A percentile compares a stretch with the other conserved stretches of the same genome.
These are phyloP conservation scores for Fusarium brevicatenulatum DNA, from an alignment of 2,329 filamentous ascomycete genomes.

Conservation along the genomic window DNA sequence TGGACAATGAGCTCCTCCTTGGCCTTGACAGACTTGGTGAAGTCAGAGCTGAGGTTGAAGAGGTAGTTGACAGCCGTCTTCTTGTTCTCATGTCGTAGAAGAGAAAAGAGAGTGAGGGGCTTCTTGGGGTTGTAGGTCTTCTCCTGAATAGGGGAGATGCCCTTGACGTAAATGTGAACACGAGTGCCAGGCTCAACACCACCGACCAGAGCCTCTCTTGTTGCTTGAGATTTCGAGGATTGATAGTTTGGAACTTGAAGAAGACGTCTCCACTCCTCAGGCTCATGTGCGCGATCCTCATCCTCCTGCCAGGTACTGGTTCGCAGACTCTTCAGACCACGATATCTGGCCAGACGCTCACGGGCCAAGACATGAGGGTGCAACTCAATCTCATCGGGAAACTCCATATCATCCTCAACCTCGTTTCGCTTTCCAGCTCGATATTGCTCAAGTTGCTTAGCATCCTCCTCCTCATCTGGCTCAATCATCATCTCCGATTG, in stretches of 20 bases:
- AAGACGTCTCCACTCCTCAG: conserved; percentile 87
- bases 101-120: conserved; percentile 82
- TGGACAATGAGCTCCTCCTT: conserved; percentile 94
- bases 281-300: conserved; percentile 87
- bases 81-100: conserved; percentile 96
- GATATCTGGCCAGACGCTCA: conserved; percentile 86
- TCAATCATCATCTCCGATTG: conserved; percentile 92
- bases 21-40: conserved; percentile 80
- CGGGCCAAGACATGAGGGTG: conserved; percentile 86
- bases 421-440: conserved; percentile 81
- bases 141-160: conserved; percentile 56
- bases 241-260: conserved; percentile 92
- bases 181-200: conserved; percentile 86
- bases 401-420: conserved; percentile 90
- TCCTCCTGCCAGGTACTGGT: conserved; percentile 89
- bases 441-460: conserved; percentile 83
- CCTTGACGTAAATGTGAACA: conserved; percentile 79
- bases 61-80: conserved; percentile 89
- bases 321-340: conserved; percentile 90
- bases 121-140: conserved; percentile 58
- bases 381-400: conserved; percentile 96
- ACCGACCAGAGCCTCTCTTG: conserved; percentile 87
- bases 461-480: conserved; percentile 83
- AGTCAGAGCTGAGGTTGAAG: conserved; percentile 83
- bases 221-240: conserved; percentile 77